phyloP scores from a whole-genome alignment of 495 filamentous ascomycete genomes.

The Hypoxylon lenormandii region DNA sequence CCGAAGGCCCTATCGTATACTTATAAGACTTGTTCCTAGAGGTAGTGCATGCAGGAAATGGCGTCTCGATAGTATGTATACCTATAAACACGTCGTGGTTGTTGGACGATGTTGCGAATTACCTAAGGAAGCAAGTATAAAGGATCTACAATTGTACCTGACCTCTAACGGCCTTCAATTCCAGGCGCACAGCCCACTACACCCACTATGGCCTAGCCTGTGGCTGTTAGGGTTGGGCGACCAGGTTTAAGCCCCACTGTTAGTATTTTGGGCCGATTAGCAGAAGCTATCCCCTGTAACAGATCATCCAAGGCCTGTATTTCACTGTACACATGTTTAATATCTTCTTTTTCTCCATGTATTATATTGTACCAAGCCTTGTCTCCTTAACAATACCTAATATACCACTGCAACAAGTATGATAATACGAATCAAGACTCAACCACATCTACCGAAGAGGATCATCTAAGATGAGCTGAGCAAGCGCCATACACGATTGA shows the following conservation, averaged over 20 bases:
- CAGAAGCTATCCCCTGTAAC: constrained; percentile 5
- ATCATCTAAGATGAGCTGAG: no score
- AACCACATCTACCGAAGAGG: no score
- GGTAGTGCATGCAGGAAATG: no score
- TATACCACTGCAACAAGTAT: no score
- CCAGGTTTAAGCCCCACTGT: background rate
- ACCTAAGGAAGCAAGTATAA: background rate
- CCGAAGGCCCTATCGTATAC: background rate
- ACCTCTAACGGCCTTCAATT: background rate
- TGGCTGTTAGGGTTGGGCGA: background rate
- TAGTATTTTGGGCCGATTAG: background rate
- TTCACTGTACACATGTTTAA: no score
- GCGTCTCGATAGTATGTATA: background rate
- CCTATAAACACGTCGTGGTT: background rate
- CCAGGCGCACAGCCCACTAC: background rate
- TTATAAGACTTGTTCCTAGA: background rate
- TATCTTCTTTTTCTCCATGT: no score
- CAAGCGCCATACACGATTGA: no score
- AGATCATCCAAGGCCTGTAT: background rate
- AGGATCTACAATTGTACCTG: background rate
- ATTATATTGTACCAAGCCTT: no score
- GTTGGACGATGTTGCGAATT: background rate
- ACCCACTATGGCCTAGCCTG: background rate
- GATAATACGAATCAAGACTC: no score
- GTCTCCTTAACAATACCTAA: no score